Base-by-base conservation (phyloP, 164 flowering plant genomes). In the Annona cherimola region DNA sequence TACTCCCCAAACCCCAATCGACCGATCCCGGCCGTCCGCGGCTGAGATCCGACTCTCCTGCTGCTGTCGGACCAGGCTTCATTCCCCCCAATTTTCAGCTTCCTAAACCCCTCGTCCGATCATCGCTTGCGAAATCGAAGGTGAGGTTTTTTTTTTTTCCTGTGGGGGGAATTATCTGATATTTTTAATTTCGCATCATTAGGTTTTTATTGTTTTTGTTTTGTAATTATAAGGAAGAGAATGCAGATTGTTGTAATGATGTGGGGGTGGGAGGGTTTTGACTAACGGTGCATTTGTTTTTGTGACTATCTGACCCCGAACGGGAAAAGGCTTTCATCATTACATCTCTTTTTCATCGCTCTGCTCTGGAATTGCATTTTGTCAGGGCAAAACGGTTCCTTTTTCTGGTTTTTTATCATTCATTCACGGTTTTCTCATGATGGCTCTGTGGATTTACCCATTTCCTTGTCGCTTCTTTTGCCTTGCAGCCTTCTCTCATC, bases 1-100 rank as follows among this genome's bases (percentile, higher is more conserved):
- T 65, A 74, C 40, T 60, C 63, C 41, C 7, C 66, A 6, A 20
- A 59, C 59, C 44, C 8, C 12, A 43, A 40, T 59, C 42, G 14
- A 3, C 66, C 26, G 76, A 44, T 69, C 69, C 81, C 78, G 3
- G 4, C 43, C 43, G 41, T 64, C 45, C 44, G 2, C 14, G 67
- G 41, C 41, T 3, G 66, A 63, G 66, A 63, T 63, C 35, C 43
- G 41, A 63, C 57, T 11, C 8, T 63, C 18, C 12, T 64, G 18
- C 81, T 77, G 82, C 55, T 85, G 77, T 85, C 90, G 90, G 90
- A 87, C 90, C 90, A 87, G 90, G 90, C 90, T 87, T 87, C 90
- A 87, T 87, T 85, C 90, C 90, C 88, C 90, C 79, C 90, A 87
- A 84, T 81, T 74, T 42, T 54, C 67, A 66, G 75, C 78, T 77